Base-by-base conservation (phyloP, 306 rosid genomes). In the Arachis hypogaea region DNA sequence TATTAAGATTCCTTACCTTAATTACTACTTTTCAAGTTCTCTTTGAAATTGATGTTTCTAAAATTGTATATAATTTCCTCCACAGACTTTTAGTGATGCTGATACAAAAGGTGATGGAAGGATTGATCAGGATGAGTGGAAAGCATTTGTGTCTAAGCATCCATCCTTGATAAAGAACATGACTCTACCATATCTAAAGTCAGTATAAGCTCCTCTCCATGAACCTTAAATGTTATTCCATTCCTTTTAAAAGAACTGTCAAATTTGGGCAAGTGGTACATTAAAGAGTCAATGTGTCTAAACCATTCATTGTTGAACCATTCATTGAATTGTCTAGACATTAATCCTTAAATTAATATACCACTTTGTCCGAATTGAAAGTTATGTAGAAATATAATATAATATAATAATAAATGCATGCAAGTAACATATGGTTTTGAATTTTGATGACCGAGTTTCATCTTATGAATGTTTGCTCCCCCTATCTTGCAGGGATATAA, bases 71-170 rank as follows among this genome's bases (percentile, higher is more conserved):
- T 52, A 51, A 33, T 50, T 38, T 85, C 30, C 77, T 76, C 46
- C 46, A 9, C 82, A 91, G 96, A 88, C 98, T 11, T 94, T 89
- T 51, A 66, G 41, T 3, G 98, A 91, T 22, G 98, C 93, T 44
- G 98, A 91, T 77, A 5, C 76, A 74, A 87, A 89, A 9, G 90
- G 90, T 3, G 98, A 94, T 79, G 96, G 97, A 69, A 92, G 60
- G 68, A 94, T 94, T 6, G 97, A 94, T 84, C 86, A 69, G 84
- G 96, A 94, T 16, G 98, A 94, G 77, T 94, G 98, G 98, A 94
- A 83, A 81, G 91, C 77, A 29, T 92, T 82, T 85, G 98, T 91
- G 12, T 80, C 61, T 56, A 85, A 86, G 51, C 82, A 91, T 81
- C 98, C 96, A 14, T 85, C 97, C 71, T 60, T 91, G 71, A 74